Conservation (phyloP, 495 filamentous ascomycete genomes). For the Thermothielavioides terrestris region DNA sequence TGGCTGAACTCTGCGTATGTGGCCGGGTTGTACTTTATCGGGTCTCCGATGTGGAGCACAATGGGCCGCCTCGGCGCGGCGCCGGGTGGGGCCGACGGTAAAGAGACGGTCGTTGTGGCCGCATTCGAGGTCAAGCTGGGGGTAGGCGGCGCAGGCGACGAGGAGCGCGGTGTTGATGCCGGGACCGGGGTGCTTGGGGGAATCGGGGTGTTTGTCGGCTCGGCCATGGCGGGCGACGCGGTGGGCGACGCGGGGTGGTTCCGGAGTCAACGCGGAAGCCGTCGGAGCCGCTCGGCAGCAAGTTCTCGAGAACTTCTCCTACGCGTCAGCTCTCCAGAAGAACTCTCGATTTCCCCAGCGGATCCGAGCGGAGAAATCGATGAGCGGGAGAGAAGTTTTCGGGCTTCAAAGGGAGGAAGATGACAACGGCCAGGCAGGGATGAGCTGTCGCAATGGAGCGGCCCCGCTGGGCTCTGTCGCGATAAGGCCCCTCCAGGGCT, state of each 20-base stretch:
- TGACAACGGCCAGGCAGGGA: slow-evolving; percentile 1
- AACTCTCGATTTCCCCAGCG: too few species aligned
- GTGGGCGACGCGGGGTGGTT: neutral
- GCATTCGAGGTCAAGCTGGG: slow-evolving; percentile 17
- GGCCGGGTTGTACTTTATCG: slow-evolving; percentile 56
- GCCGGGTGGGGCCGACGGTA: neutral
- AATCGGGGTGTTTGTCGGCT: slow-evolving; percentile 42
- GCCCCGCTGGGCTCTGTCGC: slow-evolving; percentile 9
- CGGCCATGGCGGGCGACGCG: too few species aligned
- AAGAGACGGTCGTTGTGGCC: slow-evolving; percentile 13
- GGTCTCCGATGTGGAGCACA: slow-evolving; percentile 62
- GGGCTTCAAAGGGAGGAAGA: too few species aligned
- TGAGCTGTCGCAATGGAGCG: slow-evolving; percentile 2
- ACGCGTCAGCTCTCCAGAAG: too few species aligned
- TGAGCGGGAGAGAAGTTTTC: too few species aligned
- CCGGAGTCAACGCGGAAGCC: neutral
- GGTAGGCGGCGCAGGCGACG: slow-evolving; percentile 31
- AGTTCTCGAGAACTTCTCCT: too few species aligned
- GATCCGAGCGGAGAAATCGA: too few species aligned
- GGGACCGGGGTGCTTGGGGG: slow-evolving; percentile 37
- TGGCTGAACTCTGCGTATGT: slow-evolving; percentile 47
- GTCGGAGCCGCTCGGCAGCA: neutral
- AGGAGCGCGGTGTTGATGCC: slow-evolving; percentile 33
- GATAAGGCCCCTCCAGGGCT: slow-evolving; percentile 11
- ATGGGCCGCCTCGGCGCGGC: slow-evolving; percentile 19